phyloP scores from a whole-genome alignment of 2,329 filamentous ascomycete species.

The Tolypocladium ophioglossoides region DNA sequence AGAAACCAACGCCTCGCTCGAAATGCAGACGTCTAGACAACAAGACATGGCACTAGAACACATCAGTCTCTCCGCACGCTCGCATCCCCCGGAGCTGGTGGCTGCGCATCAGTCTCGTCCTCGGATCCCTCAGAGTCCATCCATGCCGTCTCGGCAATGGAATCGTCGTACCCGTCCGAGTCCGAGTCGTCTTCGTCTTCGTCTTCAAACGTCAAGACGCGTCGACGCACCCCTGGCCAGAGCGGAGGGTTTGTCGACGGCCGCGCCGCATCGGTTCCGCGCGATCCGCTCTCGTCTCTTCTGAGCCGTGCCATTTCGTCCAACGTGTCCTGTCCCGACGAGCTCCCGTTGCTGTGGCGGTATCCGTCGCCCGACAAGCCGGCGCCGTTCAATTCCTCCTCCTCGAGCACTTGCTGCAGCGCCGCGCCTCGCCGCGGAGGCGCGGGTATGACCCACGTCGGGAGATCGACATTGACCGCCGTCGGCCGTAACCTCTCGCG shows the following conservation, averaged over 20 bases:
- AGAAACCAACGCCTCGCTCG: background rate
- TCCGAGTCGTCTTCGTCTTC: slow-evolving; percentile 22
- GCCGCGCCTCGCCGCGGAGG: slow-evolving; percentile 47
- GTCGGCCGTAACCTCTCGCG: slow-evolving; percentile 45
- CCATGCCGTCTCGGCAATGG: slow-evolving; percentile 17
- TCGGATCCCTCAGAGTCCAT: slow-evolving; percentile 15
- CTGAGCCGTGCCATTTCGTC: slow-evolving; percentile 4
- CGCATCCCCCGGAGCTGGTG: background rate
- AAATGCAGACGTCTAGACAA: background rate
- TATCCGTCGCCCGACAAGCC: slow-evolving; percentile 3
- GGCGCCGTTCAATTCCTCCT: slow-evolving; percentile 27
- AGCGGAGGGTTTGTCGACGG: slow-evolving; percentile 26
- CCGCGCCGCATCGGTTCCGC: slow-evolving; percentile 15
- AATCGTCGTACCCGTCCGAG: slow-evolving; percentile 10
- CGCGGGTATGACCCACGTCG: slow-evolving; percentile 50
- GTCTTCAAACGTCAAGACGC: slow-evolving; percentile 19
- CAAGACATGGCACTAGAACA: background rate
- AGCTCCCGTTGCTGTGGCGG: slow-evolving; percentile 10
- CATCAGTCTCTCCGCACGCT: background rate
- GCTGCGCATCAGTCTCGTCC: slow-evolving; percentile 7
- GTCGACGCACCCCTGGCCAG: slow-evolving; percentile 29
- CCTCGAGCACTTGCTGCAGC: slow-evolving; percentile 44
- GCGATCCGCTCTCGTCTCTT: slow-evolving; percentile 9
- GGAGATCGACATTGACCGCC: slow-evolving; percentile 43
- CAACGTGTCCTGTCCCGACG: slow-evolving; percentile 7